A percentile compares a stretch with the other conserved stretches of the same genome.
Conservation (phyloP, 805 yeast species). For the Brettanomyces bruxellensis region DNA sequence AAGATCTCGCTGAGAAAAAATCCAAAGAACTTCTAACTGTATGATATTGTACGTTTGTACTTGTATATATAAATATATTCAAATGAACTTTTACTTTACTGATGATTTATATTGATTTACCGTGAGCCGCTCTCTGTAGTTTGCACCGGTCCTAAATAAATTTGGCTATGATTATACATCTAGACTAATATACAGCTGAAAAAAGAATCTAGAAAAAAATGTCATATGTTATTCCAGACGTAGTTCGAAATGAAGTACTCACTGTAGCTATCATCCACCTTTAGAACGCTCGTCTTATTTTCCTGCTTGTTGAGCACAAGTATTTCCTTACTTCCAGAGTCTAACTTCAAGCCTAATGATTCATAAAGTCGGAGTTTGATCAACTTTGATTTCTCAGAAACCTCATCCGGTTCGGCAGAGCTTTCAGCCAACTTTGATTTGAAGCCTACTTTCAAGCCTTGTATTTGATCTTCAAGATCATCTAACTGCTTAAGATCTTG, state of each 20-base stretch:
- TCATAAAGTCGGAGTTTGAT: constrained; percentile 53
- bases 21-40: constrained; percentile 53
- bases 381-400: constrained; percentile 28
- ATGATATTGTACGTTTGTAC: neutral
- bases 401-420: constrained; percentile 4
- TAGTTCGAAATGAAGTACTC: constrained; percentile 65
- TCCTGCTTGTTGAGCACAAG: constrained; percentile 40
- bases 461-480: constrained; percentile 21
- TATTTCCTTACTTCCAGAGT: constrained; percentile 30
- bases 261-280: constrained; percentile 44
- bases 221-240: constrained; percentile 60
- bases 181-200: neutral
- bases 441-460: constrained; percentile 8
- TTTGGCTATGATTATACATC: neutral
- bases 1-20: constrained; percentile 70
- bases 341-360: constrained; percentile 49
- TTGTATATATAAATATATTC: constrained; percentile 2
- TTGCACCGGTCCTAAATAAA: too few species aligned
- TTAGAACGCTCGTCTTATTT: constrained; percentile 39
- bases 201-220: too few species aligned
- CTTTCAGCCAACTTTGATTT: neutral
- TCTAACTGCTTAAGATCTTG: constrained; percentile 29
- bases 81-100: neutral
- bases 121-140: too few species aligned
- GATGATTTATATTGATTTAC: neutral